Evolutionary conservation across 192 early-diverging fungal genomes (phyloP).

Genomic region (Piromyces sp.): DNA sequence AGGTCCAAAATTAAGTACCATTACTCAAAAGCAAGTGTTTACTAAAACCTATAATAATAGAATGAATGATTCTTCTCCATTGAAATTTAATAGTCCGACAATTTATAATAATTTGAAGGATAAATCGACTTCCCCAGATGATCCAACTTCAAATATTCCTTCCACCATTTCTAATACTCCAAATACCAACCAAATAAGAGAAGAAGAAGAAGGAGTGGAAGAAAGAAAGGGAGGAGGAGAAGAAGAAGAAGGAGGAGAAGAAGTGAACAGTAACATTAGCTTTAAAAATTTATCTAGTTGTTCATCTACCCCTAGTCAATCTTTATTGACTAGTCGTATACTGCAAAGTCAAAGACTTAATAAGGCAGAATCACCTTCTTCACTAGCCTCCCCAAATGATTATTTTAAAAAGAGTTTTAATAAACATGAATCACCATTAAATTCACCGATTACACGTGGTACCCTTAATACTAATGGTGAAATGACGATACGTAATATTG

Average conservation of each 20-base stretch:
- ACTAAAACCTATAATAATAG: background rate
- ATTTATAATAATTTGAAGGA: background rate
- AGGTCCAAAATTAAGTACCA: background rate
- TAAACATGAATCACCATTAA: background rate
- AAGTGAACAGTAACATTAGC: background rate
- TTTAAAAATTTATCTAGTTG: background rate
- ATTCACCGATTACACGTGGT: background rate
- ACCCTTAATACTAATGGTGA: background rate
- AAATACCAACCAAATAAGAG: background rate
- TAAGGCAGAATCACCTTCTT: too few relatives aligned
- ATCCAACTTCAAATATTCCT: too few relatives aligned
- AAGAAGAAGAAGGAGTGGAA: background rate
- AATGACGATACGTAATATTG: background rate
- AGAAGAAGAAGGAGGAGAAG: background rate
- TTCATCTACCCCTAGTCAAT: background rate
- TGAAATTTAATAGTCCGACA: background rate
- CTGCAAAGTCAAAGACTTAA: background rate
- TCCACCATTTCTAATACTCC: too few relatives aligned
- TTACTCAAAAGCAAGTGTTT: background rate
- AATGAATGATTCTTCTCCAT: too few relatives aligned
- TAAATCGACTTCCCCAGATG: too few relatives aligned
- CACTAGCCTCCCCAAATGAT: background rate
- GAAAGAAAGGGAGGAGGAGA: background rate
- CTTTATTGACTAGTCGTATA: background rate
- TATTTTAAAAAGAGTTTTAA: background rate